These are phyloP conservation scores for Extremus antarcticus DNA, from an alignment of 495 filamentous ascomycete genomes.

Conservation along the genomic window DNA sequence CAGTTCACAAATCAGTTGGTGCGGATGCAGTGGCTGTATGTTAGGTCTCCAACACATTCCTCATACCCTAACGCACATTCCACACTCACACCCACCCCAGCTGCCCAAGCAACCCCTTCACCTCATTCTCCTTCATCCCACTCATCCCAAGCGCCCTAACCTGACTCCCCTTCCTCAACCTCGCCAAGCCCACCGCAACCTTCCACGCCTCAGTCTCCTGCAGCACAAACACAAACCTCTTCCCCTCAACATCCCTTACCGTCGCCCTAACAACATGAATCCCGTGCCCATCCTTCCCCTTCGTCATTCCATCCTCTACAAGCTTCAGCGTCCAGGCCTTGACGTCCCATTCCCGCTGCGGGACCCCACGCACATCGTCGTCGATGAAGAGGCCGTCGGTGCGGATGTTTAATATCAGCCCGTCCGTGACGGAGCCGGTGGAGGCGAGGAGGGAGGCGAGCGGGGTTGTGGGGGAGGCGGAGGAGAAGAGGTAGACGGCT, in stretches of 20 bases:
- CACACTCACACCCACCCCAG: constrained; percentile 45
- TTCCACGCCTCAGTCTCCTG: constrained; percentile 86
- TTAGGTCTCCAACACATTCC: neutral
- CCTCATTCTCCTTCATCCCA: constrained; percentile 42
- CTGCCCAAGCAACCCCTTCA: constrained; percentile 46
- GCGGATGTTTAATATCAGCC: constrained; percentile 70
- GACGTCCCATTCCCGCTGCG: constrained; percentile 93
- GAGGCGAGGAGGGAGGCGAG: constrained; percentile 70
- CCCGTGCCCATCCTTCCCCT: neutral
- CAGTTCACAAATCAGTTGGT: no score
- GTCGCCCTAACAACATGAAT: constrained; percentile 74
- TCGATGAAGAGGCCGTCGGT: constrained; percentile 94
- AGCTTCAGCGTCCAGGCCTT: constrained; percentile 94
- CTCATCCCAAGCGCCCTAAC: constrained; percentile 33
- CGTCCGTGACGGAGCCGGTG: constrained; percentile 67
- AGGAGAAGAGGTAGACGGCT: constrained; percentile 83
- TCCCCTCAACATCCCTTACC: constrained; percentile 73
- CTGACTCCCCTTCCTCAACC: constrained; percentile 59
- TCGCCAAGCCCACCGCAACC: constrained; percentile 67
- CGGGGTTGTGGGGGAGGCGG: constrained; percentile 68
- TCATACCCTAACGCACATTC: neutral
- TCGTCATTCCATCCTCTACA: constrained; percentile 61
- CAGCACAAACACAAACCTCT: constrained; percentile 72
- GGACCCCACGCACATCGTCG: constrained; percentile 76
- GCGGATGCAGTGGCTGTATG: no score